Percentiles rank a stretch among this genome's conserved stretches.
phyloP scores from a whole-genome alignment of 352 stramenopile species.

The Globisporangium paddicum region DNA sequence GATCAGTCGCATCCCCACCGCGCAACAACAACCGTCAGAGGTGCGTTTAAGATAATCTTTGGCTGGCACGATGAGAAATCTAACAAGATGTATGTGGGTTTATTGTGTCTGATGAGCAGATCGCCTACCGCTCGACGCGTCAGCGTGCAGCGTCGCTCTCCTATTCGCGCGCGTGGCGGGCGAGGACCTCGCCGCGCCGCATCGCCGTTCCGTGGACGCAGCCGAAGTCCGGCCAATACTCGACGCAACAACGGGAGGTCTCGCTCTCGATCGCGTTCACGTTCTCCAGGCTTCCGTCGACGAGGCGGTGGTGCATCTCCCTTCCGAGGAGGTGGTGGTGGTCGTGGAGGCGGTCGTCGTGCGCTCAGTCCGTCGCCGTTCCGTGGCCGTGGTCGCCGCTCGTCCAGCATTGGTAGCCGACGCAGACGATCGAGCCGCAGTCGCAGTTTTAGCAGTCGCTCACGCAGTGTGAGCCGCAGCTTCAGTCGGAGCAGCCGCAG shows the following conservation, averaged over 20 bases:
- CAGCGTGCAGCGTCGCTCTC: constrained; percentile 12
- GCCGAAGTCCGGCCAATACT: constrained; percentile 30
- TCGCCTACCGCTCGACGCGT: constrained; percentile 3
- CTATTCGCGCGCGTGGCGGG: constrained; percentile 18
- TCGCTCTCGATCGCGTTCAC: constrained; percentile 24
- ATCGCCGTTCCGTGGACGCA: constrained; percentile 50
- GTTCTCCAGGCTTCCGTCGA: constrained; percentile 36
- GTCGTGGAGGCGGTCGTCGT: constrained; percentile 14
- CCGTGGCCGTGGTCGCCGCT: constrained; percentile 6
- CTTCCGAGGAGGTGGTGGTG: constrained; percentile 25
- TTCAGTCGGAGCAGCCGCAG: constrained; percentile 9
- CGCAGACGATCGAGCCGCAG: constrained; percentile 21
- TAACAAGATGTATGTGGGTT: not conserved
- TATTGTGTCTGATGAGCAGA: constrained; percentile 1
- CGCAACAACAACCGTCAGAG: constrained; percentile 12
- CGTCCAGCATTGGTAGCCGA: constrained; percentile 16
- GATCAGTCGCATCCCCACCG: not conserved
- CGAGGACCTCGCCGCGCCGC: constrained; percentile 18
- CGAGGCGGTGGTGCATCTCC: constrained; percentile 30
- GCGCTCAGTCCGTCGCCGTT: constrained; percentile 11
- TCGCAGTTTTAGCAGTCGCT: constrained; percentile 28
- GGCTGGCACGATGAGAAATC: not conserved
- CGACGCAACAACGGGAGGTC: constrained; percentile 13
- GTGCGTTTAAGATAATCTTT: not conserved
- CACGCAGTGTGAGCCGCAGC: constrained; percentile 22